phyloP scores from a whole-genome alignment of 1,139 yeast species.

The Eremothecium sinecaudum region DNA sequence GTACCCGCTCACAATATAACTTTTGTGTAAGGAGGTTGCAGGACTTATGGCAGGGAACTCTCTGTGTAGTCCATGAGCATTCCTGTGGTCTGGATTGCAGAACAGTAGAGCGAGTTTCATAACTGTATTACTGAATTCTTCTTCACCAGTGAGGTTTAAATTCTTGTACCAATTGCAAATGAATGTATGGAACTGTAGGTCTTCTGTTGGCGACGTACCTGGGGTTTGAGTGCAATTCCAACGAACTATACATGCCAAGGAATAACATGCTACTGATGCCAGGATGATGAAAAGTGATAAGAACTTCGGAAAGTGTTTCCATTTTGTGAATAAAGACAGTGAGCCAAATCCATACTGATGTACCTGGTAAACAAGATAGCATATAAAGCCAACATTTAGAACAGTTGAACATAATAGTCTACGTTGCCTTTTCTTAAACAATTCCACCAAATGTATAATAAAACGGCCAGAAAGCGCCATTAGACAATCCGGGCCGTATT shows the following conservation, averaged over 20 bases:
- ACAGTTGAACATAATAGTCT: slow-evolving; percentile 20
- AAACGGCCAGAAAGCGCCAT: slow-evolving; percentile 21
- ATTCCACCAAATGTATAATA: slow-evolving; percentile 23
- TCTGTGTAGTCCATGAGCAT: slow-evolving; percentile 19
- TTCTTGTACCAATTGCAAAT: slow-evolving; percentile 27
- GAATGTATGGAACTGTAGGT: slow-evolving; percentile 23
- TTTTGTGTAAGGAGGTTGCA: slow-evolving; percentile 14
- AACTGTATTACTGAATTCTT: slow-evolving; percentile 25
- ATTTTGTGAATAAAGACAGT: slow-evolving; percentile 15
- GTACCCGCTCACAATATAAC: slow-evolving; percentile 27
- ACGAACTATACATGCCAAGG: slow-evolving; percentile 20
- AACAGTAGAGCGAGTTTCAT: slow-evolving; percentile 23
- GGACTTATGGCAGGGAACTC: slow-evolving; percentile 15
- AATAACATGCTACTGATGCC: slow-evolving; percentile 16
- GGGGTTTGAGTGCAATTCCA: slow-evolving; percentile 12
- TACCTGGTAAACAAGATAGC: slow-evolving; percentile 11
- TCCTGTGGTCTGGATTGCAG: slow-evolving; percentile 20
- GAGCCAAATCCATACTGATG: slow-evolving; percentile 10
- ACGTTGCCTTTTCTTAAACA: slow-evolving; percentile 15
- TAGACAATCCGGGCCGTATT: slow-evolving; percentile 19
- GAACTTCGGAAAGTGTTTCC: slow-evolving; percentile 20
- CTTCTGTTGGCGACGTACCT: slow-evolving; percentile 11
- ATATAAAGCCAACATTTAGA: slow-evolving; percentile 17
- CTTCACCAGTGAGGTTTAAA: slow-evolving; percentile 29
- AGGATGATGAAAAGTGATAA: slow-evolving; percentile 18